These are phyloP conservation scores for Paraconiothyrium sp. DNA, from an alignment of 2,329 filamentous ascomycete genomes.

Conservation along the genomic window DNA sequence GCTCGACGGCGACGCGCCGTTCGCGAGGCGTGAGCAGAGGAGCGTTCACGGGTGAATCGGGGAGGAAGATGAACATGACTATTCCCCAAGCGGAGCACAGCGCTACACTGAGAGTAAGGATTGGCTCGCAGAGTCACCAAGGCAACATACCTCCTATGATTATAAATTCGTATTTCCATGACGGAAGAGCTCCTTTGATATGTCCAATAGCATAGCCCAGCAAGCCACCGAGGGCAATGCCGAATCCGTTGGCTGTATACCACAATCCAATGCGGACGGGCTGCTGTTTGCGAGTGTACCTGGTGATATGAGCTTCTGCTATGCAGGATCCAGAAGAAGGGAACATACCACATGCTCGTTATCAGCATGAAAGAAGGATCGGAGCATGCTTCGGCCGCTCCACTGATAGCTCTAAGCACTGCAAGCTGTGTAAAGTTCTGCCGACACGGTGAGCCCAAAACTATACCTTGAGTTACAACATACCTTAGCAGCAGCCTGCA, in stretches of 20 bases:
- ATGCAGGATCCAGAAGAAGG: not conserved
- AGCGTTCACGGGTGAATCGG: not conserved
- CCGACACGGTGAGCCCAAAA: not conserved
- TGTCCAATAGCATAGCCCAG: not conserved
- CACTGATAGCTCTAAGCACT: not conserved
- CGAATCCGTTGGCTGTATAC: not conserved
- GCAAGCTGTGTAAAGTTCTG: not conserved
- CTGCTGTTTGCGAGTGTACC: constrained; percentile 1
- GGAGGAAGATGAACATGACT: not conserved
- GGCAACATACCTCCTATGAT: not conserved
- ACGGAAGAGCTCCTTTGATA: not conserved
- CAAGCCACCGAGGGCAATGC: not conserved
- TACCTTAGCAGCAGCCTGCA: constrained; percentile 1
- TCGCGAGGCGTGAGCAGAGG: not conserved
- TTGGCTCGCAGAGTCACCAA: not conserved
- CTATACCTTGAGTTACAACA: not conserved
- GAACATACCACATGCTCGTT: not conserved
- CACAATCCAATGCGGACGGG: not conserved
- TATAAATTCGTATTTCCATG: not conserved
- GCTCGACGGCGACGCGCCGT: not conserved
- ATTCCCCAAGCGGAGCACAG: constrained; percentile 2
- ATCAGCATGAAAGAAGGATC: constrained; percentile 1
- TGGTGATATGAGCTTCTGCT: not conserved
- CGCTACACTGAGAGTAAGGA: not conserved
- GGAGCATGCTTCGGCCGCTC: not conserved